These are phyloP conservation scores for Conticribra weissflogii DNA, from an alignment of 108 stramenopile species.

Conservation along the genomic window DNA sequence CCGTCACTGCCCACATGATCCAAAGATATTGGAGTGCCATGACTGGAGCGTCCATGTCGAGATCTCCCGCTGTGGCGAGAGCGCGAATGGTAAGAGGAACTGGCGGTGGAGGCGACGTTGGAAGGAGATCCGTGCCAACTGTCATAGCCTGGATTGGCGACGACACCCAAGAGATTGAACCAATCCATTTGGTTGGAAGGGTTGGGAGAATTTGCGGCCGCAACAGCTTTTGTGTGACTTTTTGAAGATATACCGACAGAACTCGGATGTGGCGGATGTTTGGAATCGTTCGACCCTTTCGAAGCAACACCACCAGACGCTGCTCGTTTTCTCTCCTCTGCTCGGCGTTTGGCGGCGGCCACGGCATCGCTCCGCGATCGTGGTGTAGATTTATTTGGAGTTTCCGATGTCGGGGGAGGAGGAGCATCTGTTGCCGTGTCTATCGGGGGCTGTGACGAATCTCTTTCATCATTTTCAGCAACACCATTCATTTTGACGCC, in stretches of 20 bases:
- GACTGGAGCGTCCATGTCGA: slow-evolving; percentile 18
- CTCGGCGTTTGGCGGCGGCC: slow-evolving; percentile 45
- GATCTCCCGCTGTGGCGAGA: slow-evolving; percentile 14
- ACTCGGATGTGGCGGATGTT: background rate
- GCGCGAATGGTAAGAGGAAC: slow-evolving; percentile 4
- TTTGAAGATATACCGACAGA: background rate
- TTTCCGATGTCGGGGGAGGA: slow-evolving; percentile 2
- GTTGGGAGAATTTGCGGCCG: slow-evolving; percentile 9
- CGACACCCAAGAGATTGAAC: slow-evolving; percentile 84
- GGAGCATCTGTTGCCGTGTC: background rate
- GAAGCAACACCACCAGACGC: background rate
- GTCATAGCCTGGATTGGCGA: slow-evolving; percentile 63
- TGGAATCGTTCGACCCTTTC: background rate
- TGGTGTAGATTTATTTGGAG: slow-evolving; percentile 16
- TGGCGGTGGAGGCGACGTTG: slow-evolving; percentile 2
- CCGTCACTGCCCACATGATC: slow-evolving; percentile 36
- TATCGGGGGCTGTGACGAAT: background rate
- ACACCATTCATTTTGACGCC: background rate
- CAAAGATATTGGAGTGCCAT: slow-evolving; percentile 33
- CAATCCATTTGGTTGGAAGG: slow-evolving; percentile 69
- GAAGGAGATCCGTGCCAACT: slow-evolving; percentile 1
- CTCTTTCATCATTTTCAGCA: background rate
- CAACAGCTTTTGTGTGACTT: background rate
- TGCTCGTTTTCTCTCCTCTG: slow-evolving; percentile 38
- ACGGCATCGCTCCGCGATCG: slow-evolving; percentile 36